Conservation (phyloP, 1,284 basidiomycete genomes). For the Melampsora occidentalis region DNA sequence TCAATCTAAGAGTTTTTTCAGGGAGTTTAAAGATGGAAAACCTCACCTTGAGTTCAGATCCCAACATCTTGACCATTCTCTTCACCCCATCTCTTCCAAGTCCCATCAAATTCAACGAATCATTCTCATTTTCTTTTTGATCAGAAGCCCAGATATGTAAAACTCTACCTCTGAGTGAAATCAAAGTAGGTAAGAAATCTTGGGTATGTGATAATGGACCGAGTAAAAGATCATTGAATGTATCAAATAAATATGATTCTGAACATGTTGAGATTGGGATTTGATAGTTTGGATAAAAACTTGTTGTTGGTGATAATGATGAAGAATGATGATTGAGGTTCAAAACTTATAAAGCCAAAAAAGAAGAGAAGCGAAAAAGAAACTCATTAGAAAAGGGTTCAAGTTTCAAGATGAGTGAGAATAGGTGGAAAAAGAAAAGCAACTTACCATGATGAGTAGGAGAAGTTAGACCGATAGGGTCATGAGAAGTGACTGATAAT, state of each 20-base stretch:
- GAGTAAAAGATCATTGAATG: constrained; percentile 16
- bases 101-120: no score
- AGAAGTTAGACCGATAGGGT: no score
- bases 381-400: no score
- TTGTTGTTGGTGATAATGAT: neutral
- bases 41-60: constrained; percentile 9
- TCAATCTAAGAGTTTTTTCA: no score
- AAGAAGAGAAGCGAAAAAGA: no score
- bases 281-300: neutral
- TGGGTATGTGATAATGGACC: neutral
- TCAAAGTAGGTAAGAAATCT: constrained; percentile 8
- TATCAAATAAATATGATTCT: constrained; percentile 21
- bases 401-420: no score
- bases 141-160: constrained; percentile 4
- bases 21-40: no score
- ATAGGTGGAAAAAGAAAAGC: neutral
- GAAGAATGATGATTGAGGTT: neutral
- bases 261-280: constrained; percentile 3
- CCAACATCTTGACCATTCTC: neutral
- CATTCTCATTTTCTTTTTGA: neutral
- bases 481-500: neutral
- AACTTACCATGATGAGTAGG: no score
- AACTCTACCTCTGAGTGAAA: constrained; percentile 5
- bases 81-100: neutral
- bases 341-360: no score